Percentiles rank a stretch among this genome's conserved stretches.
Evolutionary conservation across 108 stramenopile genomes (phyloP).

Genomic region (Discostella stelligeroides): DNA sequence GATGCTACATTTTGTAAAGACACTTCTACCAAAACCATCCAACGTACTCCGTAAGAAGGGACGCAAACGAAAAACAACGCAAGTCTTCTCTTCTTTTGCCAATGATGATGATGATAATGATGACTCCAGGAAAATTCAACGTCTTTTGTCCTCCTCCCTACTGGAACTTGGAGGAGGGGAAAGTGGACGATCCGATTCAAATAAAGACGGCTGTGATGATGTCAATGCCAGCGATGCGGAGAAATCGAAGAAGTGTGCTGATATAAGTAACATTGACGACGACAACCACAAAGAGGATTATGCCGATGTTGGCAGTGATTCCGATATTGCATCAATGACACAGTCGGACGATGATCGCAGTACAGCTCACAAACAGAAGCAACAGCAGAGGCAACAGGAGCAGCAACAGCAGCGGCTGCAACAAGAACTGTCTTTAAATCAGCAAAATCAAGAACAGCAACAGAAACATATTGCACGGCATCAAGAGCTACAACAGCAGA

Average conservation of each 20-base stretch:
- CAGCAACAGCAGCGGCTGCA: no score
- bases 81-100: no score
- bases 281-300: not conserved
- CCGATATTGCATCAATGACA: not conserved
- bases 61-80: no score
- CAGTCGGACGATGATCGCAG: not conserved
- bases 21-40: no score
- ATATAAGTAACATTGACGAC: not conserved
- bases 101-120: not conserved
- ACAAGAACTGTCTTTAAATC: not conserved
- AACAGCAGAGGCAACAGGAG: not conserved
- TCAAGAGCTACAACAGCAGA: not conserved
- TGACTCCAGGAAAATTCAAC: not conserved
- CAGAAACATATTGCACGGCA: not conserved
- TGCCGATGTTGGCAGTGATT: not conserved
- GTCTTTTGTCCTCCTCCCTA: not conserved
- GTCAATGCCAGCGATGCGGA: not conserved
- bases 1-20: no score
- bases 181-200: not conserved
- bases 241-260: not conserved
- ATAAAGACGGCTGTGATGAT: not conserved
- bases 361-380: not conserved
- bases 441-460: not conserved
- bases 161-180: not conserved
- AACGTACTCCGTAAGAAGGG: no score